Conservation (phyloP, 371 early-diverging fungal genomes). For the Mortierella sp. region DNA sequence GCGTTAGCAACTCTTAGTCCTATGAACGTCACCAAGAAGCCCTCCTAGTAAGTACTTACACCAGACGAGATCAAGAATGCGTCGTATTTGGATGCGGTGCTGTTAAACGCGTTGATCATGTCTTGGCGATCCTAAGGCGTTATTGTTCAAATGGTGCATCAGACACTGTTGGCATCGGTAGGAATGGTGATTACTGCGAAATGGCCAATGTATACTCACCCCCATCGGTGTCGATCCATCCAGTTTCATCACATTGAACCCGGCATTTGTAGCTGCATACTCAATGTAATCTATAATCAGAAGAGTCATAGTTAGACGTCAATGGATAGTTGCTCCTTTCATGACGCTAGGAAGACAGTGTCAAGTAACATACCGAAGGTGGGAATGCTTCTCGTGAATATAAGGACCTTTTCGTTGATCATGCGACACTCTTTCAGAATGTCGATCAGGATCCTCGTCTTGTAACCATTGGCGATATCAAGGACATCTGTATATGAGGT, state of each 20-base stretch:
- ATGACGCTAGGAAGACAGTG: neutral
- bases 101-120: slow-evolving; percentile 84
- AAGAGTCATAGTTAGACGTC: neutral
- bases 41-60: too few relatives aligned
- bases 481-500: slow-evolving; percentile 32
- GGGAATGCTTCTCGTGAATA: slow-evolving; percentile 79
- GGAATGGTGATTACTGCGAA: too few relatives aligned
- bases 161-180: too few relatives aligned
- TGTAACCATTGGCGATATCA: slow-evolving; percentile 54
- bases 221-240: slow-evolving; percentile 19
- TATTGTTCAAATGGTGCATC: too few relatives aligned
- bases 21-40: neutral
- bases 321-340: neutral
- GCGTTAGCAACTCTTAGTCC: neutral
- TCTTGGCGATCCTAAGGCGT: slow-evolving; percentile 74
- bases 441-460: slow-evolving; percentile 59
- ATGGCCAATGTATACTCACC: slow-evolving; percentile 23
- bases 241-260: slow-evolving; percentile 13
- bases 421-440: slow-evolving; percentile 59
- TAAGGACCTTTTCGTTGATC: slow-evolving; percentile 72
- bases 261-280: slow-evolving; percentile 13
- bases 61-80: slow-evolving; percentile 81
- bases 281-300: slow-evolving; percentile 63
- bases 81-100: slow-evolving; percentile 48
- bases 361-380: slow-evolving; percentile 61